Evolutionary conservation across 495 filamentous ascomycete genomes (phyloP).

Genomic region (Podospora pseudopauciseta): DNA sequence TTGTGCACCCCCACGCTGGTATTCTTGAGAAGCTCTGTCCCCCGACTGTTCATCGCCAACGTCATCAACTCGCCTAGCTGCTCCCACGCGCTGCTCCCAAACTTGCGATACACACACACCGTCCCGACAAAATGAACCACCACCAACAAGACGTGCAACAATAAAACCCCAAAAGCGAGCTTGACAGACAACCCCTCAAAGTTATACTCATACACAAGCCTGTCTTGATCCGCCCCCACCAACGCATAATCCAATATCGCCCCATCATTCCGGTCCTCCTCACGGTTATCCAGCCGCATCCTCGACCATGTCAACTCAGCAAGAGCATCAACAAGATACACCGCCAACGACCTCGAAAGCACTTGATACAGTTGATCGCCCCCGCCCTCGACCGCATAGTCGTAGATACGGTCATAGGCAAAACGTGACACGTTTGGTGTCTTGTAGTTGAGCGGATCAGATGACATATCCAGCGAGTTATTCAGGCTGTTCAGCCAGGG

Average conservation of each 20-base stretch:
- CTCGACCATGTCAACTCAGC: neutral
- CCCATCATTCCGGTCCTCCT: neutral
- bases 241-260: neutral
- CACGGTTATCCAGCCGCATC: neutral
- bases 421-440: neutral
- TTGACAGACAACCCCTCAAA: neutral
- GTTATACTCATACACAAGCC: neutral
- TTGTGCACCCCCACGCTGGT: conserved; percentile 2
- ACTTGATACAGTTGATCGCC: neutral
- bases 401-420: neutral
- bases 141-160: conserved; percentile 6
- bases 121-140: neutral
- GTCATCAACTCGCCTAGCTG: conserved; percentile 6
- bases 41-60: neutral
- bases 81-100: conserved; percentile 1
- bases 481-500: neutral
- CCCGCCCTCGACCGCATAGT: neutral
- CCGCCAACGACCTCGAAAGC: neutral
- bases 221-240: neutral
- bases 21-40: conserved; percentile 5
- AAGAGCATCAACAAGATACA: neutral
- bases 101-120: neutral
- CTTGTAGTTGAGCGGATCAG: neutral
- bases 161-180: conserved; percentile 1
- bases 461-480: neutral